These are phyloP conservation scores for Aspergillus candidus DNA, from an alignment of 2,329 filamentous ascomycete genomes.

Conservation along the genomic window DNA sequence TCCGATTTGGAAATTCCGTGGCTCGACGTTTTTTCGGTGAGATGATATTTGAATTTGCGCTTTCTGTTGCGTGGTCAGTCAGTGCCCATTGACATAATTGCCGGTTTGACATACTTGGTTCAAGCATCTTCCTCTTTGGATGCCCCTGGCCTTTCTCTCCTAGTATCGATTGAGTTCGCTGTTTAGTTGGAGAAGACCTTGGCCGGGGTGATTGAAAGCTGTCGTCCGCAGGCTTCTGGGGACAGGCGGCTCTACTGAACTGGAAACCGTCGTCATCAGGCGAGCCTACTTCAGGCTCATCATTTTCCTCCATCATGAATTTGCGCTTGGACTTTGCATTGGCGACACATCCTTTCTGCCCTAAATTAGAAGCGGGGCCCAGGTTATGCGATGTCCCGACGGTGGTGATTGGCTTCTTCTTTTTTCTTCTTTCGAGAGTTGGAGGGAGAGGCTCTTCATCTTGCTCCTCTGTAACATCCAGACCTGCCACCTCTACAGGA, in stretches of 20 bases:
- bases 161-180: conserved; percentile 11
- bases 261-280: conserved; percentile 29
- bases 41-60: conserved; percentile 42
- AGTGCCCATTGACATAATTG: background rate
- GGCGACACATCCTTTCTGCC: background rate
- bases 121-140: conserved; percentile 32
- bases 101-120: conserved; percentile 35
- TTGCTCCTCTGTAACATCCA: conserved; percentile 5
- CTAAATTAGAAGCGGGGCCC: conserved; percentile 2
- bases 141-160: conserved; percentile 10
- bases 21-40: conserved; percentile 23
- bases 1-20: background rate
- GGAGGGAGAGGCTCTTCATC: conserved; percentile 21
- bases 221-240: conserved; percentile 11
- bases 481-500: conserved; percentile 2
- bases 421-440: conserved; percentile 28
- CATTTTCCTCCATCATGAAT: conserved; percentile 49
- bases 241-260: conserved; percentile 24
- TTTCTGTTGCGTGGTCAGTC: conserved; percentile 36
- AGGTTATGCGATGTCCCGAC: background rate
- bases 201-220: conserved; percentile 4
- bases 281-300: conserved; percentile 17
- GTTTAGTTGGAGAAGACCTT: conserved; percentile 13
- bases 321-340: conserved; percentile 49
- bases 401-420: conserved; percentile 15